A percentile compares a stretch with the other conserved stretches of the same genome.
Evolutionary conservation across 306 rosid species (phyloP).

Genomic region (Lablab purpureus): DNA sequence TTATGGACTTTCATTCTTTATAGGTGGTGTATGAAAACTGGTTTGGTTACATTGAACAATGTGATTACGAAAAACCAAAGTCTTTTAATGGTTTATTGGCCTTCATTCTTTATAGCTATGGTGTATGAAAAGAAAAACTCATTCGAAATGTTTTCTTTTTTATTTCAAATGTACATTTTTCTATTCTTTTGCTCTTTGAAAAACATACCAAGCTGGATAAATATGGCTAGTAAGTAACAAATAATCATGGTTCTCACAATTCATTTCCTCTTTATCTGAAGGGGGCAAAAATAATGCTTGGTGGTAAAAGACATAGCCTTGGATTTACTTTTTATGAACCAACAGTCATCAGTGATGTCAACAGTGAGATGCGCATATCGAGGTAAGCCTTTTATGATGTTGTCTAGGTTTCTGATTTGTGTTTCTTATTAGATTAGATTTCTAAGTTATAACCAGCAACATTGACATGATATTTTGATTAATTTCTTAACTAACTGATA

Average conservation of each 20-base stretch:
- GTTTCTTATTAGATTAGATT: not conserved
- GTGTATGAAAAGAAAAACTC: slow-evolving; percentile 14
- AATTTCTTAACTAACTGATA: slow-evolving; percentile 29
- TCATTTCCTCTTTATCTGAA: slow-evolving; percentile 50
- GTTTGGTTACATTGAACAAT: not conserved
- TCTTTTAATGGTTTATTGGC: slow-evolving; percentile 24
- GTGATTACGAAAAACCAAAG: not conserved
- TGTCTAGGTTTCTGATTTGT: slow-evolving; percentile 34
- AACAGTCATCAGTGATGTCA: slow-evolving; percentile 74
- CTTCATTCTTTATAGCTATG: not conserved
- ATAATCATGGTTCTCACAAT: slow-evolving; percentile 39
- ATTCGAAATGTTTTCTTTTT: slow-evolving; percentile 12
- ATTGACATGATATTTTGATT: slow-evolving; percentile 14
- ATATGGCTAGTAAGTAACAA: slow-evolving; percentile 34
- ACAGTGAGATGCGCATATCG: slow-evolving; percentile 77
- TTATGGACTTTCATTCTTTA: slow-evolving; percentile 5
- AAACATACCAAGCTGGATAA: slow-evolving; percentile 25
- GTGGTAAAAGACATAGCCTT: slow-evolving; percentile 93
- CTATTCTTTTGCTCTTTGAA: slow-evolving; percentile 10
- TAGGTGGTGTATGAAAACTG: not conserved
- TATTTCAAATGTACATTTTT: slow-evolving; percentile 6
- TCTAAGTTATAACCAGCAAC: slow-evolving; percentile 5
- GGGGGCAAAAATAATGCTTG: slow-evolving; percentile 92
- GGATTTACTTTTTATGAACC: slow-evolving; percentile 94
- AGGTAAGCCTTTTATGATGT: slow-evolving; percentile 58